Base-by-base conservation (phyloP, 768 basidiomycete genomes). In the Podaxis sp. region DNA sequence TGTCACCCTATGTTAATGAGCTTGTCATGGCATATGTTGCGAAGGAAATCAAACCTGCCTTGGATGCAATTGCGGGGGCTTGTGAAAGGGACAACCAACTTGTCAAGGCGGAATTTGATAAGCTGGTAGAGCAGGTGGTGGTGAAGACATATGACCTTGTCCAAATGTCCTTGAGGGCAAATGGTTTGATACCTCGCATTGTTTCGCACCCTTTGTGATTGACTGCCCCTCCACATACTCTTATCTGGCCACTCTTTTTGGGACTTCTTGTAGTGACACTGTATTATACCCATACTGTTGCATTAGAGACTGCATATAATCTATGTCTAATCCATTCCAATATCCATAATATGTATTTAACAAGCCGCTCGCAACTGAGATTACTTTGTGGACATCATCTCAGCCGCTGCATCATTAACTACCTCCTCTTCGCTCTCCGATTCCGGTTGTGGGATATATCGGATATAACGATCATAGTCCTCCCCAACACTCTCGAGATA, bases 401-500 rank as follows among this genome's bases (percentile, higher is more conserved):
- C 28, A 68, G 63, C 49, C 6, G 71, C 70, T 24, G 67, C 60
- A 69, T 70, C 63, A 66, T 72, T 69, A 58, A 68, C 66, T 55
- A 78, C 78, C 2, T 81, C 78, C 17, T 77, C 77, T n/a, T 79
- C 80, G 51, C 76, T 79, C 51, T 82, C 80, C 49, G 77, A 79
- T 36, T 74, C 71, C 0, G 82, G 79, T 62, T 87, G 80, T 1
- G 89, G 87, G 7, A 86, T 83, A 72, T 94, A 94, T 36, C 82
- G 78, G 58, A 84, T 77, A 68, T 94, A 94, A 67, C 85, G 78
- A 51, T 84, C 85, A 2, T 80, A 80, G 66, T 85, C 81, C 66
- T 82, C 81, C 8, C 83, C 83, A 38, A 86, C 71, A 46, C 77
- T 77, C 60, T 75, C 74, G 36, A 93, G 72, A 72, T 90, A 88